Conservation (phyloP, 768 basidiomycete species). For the Neoboletus magnificus region DNA sequence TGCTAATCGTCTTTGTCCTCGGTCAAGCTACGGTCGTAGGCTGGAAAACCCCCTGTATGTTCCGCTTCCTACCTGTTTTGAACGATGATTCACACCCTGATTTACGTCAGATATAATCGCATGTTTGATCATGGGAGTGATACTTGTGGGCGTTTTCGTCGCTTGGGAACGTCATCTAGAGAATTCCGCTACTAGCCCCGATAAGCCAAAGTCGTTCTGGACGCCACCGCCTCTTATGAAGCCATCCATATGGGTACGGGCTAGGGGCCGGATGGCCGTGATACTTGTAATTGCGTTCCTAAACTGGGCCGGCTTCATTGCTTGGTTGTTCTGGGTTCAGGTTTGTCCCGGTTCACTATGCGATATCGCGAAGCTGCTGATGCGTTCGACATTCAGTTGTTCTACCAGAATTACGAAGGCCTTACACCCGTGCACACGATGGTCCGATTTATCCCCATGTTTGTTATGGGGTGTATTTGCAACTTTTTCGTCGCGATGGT, state of each 20-base stretch:
- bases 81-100: slow-evolving; percentile 22
- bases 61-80: neutral
- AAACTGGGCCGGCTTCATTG: slow-evolving; percentile 56
- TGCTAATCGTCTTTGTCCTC: slow-evolving; percentile 70
- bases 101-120: slow-evolving; percentile 60
- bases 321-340: slow-evolving; percentile 53
- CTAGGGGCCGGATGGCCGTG: slow-evolving; percentile 57
- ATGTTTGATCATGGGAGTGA: slow-evolving; percentile 57
- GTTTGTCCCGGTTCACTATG: slow-evolving; percentile 17
- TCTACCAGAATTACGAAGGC: slow-evolving; percentile 63
- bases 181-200: slow-evolving; percentile 8
- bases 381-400: slow-evolving; percentile 42
- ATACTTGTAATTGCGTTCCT: slow-evolving; percentile 63
- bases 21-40: slow-evolving; percentile 63
- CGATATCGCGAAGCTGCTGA: neutral
- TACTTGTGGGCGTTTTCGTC: slow-evolving; percentile 55
- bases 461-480: slow-evolving; percentile 57
- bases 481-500: slow-evolving; percentile 64
- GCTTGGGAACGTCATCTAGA: slow-evolving; percentile 68
- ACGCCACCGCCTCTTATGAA: slow-evolving; percentile 64
- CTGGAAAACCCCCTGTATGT: slow-evolving; percentile 59
- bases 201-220: slow-evolving; percentile 26
- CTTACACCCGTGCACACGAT: slow-evolving; percentile 59
- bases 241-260: slow-evolving; percentile 59
- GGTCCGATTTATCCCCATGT: slow-evolving; percentile 69